Evolutionary conservation across 2,329 filamentous ascomycete species (phyloP), one percentile per base, ranked within the genome.

Genomic region (Botrytis hyacinthi): DNA sequence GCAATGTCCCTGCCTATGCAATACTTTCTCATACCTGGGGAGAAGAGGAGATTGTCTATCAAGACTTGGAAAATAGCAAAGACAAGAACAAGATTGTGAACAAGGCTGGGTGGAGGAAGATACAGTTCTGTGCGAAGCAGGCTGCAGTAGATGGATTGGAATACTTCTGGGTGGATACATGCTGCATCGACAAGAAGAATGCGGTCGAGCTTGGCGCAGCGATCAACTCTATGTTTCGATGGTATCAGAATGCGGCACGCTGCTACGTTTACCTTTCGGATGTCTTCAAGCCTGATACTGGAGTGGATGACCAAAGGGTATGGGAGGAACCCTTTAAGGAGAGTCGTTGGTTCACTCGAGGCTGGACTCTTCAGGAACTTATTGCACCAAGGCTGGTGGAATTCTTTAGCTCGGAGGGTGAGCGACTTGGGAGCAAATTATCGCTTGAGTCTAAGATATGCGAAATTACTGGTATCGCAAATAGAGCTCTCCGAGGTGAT

Each of bases 191-290:
- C 29, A 72, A 59, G 29, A 32, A 46, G 26, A 66, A 57, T 57
- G n/a, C n/a, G 8, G n/a, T 51, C 29, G 70, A 65, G 35, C 61
- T 72, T 7, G 14, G 29, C 3, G 37, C 42, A 14, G 35, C 61
- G 7, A 72, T 72, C 5, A 72, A 65, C 37, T 72, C 70, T 5
- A 72, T 72, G 44, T 72, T 46, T 57, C 60, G 46, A 1, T 72
- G 61, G 61, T 72, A 72, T 48, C 70, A 60, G 32, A 44, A 42
- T 9, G 14, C 69, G 5, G 12, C 10, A 16, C 16, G 9, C 7
- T 72, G 61, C 37, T 72, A 72, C 9, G 26, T 66, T 5, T 72
- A 72, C n/a, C 29, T 66, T 26, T 59, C 61, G 4, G 61, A 72
- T 37, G 18, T 72, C 22, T 26, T 20, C 20, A 37, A 60, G 22